Conservation (phyloP, 2,329 filamentous ascomycete species). For the Alternaria tenuissima region DNA sequence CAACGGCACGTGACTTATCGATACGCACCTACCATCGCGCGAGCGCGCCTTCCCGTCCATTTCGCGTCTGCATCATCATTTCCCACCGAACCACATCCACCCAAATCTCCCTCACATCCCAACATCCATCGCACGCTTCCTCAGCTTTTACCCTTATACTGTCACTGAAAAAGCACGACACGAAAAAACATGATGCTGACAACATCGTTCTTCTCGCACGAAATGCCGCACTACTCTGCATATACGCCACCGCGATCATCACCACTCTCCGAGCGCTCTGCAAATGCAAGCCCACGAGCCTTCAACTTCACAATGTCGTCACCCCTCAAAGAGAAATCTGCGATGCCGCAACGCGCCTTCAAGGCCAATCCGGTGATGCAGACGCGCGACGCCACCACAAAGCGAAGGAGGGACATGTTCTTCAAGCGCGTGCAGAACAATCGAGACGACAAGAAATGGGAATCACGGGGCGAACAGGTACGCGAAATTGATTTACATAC, state of each 20-base stretch:
- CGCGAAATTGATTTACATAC: background rate
- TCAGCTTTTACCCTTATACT: background rate
- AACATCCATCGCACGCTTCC: background rate
- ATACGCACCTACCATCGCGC: conserved; percentile 20
- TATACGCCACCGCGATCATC: conserved; percentile 51
- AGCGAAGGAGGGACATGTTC: conserved; percentile 72
- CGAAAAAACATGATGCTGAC: conserved; percentile 40
- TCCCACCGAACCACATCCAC: conserved; percentile 11
- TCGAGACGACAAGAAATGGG: conserved; percentile 58
- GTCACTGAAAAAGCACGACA: background rate
- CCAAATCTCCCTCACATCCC: conserved; percentile 1
- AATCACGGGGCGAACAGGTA: conserved; percentile 58
- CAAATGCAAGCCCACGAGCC: conserved; percentile 42
- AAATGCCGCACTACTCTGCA: conserved; percentile 35
- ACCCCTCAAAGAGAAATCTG: conserved; percentile 26
- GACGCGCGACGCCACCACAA: conserved; percentile 67
- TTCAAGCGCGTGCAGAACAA: conserved; percentile 64
- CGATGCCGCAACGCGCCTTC: conserved; percentile 49
- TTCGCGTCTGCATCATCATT: conserved; percentile 16
- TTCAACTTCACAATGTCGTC: conserved; percentile 44
- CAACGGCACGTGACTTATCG: conserved; percentile 13
- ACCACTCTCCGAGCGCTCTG: conserved; percentile 56
- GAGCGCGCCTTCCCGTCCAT: conserved; percentile 14
- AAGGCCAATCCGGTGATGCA: conserved; percentile 71
- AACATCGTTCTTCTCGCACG: conserved; percentile 32